These are phyloP conservation scores for Oryza glaberrima DNA, from an alignment of 176 grass and related monocot species.

Conservation along the genomic window DNA sequence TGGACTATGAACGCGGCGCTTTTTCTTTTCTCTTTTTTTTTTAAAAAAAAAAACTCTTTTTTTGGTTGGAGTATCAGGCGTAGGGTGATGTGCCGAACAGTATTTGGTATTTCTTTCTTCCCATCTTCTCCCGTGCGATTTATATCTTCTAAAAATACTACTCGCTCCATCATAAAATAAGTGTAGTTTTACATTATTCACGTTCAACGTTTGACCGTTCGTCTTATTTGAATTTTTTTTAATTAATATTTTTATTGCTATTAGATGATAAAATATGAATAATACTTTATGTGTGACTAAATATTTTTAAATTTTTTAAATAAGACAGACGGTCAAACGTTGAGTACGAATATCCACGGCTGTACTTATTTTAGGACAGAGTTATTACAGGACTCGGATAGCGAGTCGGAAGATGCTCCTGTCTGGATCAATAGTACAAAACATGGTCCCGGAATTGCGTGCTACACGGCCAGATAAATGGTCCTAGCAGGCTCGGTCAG, in stretches of 20 bases:
- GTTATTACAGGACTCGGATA: background rate
- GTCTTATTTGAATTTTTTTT: too few species aligned
- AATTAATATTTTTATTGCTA: too few species aligned
- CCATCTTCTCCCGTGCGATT: background rate
- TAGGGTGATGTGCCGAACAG: background rate
- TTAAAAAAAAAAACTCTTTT: background rate
- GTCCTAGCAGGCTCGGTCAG: slow-evolving; percentile 28
- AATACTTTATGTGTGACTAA: too few species aligned
- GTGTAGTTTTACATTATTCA: too few species aligned
- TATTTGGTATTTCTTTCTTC: background rate
- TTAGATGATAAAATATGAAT: too few species aligned
- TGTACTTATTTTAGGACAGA: too few species aligned
- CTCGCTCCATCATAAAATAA: too few species aligned
- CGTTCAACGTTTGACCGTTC: too few species aligned
- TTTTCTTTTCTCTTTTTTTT: background rate
- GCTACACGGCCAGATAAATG: background rate
- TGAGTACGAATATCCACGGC: rapidly evolving
- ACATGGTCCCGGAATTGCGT: slow-evolving; percentile 24
- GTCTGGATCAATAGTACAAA: slow-evolving; percentile 28
- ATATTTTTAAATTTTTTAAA: too few species aligned
- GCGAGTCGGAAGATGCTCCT: slow-evolving; percentile 24
- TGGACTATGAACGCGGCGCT: background rate
- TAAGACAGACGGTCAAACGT: too few species aligned
- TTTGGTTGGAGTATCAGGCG: background rate
- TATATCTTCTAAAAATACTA: background rate